These are phyloP conservation scores for Paspalum vaginatum DNA, from an alignment of 176 grass and related monocot species.

Conservation along the genomic window DNA sequence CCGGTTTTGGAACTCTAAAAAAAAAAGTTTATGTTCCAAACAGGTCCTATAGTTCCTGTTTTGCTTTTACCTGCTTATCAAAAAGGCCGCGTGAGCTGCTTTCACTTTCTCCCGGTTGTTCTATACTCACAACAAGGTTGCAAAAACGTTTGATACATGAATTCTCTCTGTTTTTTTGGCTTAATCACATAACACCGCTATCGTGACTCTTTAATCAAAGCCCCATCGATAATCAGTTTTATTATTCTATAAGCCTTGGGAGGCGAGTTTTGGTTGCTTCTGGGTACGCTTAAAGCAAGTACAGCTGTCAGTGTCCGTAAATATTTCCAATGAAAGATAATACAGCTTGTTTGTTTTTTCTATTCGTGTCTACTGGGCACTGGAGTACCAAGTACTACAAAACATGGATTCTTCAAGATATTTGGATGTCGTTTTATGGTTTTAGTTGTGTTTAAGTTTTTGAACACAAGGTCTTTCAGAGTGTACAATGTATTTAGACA, in stretches of 20 bases:
- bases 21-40: too few relatives aligned
- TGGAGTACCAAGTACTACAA: not conserved
- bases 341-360: not conserved
- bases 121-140: conserved; percentile 45
- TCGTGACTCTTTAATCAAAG: conserved; percentile 45
- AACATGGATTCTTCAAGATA: not conserved
- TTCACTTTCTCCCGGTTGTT: conserved; percentile 28
- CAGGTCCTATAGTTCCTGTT: not conserved
- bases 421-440: not conserved
- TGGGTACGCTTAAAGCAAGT: conserved; percentile 36
- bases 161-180: not conserved
- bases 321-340: not conserved
- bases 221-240: conserved; percentile 40
- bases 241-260: conserved; percentile 43
- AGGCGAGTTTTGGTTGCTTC: conserved; percentile 41
- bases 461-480: not conserved
- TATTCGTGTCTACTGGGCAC: not conserved
- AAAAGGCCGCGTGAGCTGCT: conserved; percentile 25
- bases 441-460: not conserved
- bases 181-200: conserved; percentile 37
- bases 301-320: conserved; percentile 13
- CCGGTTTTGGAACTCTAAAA: not conserved
- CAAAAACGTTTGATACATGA: conserved; percentile 28
- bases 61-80: conserved; percentile 38
- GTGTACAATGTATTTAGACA: not conserved